Base-by-base conservation (phyloP, 2,329 filamentous ascomycete species). In the Bretziella fagacearum region DNA sequence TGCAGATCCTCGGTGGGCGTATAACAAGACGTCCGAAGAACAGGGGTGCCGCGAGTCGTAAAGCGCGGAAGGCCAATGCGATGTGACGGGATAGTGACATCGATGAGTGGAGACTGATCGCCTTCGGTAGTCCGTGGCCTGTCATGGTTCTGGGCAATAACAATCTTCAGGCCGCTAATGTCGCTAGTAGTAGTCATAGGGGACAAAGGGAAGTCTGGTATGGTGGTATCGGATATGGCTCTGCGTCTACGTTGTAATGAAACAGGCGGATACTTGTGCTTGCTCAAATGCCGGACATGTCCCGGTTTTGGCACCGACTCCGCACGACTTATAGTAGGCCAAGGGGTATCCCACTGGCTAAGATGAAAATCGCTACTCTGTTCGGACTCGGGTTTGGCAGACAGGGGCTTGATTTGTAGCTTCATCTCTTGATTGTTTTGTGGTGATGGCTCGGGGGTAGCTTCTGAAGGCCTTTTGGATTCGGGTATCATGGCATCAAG, bases 1-100 rank as follows among this genome's bases (percentile, higher is more conserved):
- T 49, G 47, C 5, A 51, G 41, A 51, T 86, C 83, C 46, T 89
- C 83, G 4, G 76, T 79, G 2, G 83, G 81, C 3, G 79, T 74
- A 59, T 84, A 84, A 13, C 81, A 78, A n/a, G 87, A 93, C 53
- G 79, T 82, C 52, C 83, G 79, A 53, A 95, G 68, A 52, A 84
- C 72, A 2, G 84, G 77, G 2, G 81, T 86, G 8, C 85, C 85
- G 54, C 73, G 72, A 46, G 74, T 65, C 53, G 81, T 89, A 61
- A 94, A 93, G 50, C 77, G 75, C 15, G 85, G 84, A 1, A 80
- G 82, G 10, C 86, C 87, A 49, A 95, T 67, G 53, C 79, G 79
- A 69, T 87, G 93, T 48, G 83, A 80, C 29, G 87, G 86, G 44
- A 94, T 93, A 18, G 77, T 70, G 36, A 89, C 72, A 54, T 86